These are phyloP conservation scores for Phytophthora idaei DNA, from an alignment of 352 stramenopile genomes.

Conservation along the genomic window DNA sequence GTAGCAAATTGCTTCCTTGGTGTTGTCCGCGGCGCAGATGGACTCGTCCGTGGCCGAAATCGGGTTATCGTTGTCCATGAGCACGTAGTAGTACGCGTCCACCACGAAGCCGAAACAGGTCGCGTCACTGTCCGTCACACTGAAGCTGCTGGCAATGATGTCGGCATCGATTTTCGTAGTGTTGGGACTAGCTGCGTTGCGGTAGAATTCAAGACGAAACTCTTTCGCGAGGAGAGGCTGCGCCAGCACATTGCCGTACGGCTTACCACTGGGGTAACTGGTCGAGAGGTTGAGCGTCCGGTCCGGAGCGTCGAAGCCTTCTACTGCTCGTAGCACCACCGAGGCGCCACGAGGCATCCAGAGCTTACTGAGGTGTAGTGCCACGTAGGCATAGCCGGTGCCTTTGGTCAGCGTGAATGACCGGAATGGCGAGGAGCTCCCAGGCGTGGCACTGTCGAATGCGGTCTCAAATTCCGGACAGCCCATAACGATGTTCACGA, in stretches of 20 bases:
- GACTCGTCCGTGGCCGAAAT: conserved; percentile 51
- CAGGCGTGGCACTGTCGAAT: conserved; percentile 47
- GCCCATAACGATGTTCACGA: conserved; percentile 42
- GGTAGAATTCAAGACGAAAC: conserved; percentile 64
- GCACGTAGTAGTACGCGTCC: conserved; percentile 55
- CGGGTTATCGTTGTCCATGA: conserved; percentile 44
- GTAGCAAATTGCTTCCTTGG: conserved; percentile 64
- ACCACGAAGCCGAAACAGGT: conserved; percentile 65
- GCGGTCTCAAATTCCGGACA: conserved; percentile 57
- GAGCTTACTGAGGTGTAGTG: conserved; percentile 54
- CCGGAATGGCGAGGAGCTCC: conserved; percentile 40
- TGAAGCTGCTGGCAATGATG: conserved; percentile 17
- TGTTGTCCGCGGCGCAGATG: conserved; percentile 67
- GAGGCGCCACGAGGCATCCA: conserved; percentile 49
- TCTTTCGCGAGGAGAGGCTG: conserved; percentile 52
- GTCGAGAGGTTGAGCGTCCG: conserved; percentile 47
- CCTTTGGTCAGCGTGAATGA: conserved; percentile 62
- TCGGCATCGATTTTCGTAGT: not conserved
- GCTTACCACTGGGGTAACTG: conserved; percentile 34
- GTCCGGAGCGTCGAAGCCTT: conserved; percentile 45
- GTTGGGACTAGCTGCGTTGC: conserved; percentile 28
- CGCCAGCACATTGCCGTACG: conserved; percentile 37
- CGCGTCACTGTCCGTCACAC: conserved; percentile 22
- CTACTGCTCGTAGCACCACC: conserved; percentile 53
- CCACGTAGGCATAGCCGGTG: conserved; percentile 55